phyloP scores from a whole-genome alignment of 345 rosid genomes.

The Rhodamnia argentea region DNA sequence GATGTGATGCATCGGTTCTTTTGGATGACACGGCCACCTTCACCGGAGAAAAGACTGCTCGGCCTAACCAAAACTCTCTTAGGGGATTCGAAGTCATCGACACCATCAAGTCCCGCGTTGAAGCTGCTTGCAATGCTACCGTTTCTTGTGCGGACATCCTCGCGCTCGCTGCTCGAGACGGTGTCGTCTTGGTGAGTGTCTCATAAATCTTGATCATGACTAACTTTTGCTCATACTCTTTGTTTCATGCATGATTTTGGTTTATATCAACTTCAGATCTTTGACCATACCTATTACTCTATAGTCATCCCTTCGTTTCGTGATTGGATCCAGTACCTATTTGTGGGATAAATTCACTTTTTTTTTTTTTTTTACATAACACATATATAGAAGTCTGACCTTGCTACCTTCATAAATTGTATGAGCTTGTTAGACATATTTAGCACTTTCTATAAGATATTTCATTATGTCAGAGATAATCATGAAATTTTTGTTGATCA shows the following conservation, averaged over 20 bases:
- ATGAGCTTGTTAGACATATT: background rate
- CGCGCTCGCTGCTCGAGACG: constrained; percentile 61
- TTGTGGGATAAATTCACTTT: background rate
- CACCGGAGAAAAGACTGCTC: constrained; percentile 68
- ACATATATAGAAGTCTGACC: background rate
- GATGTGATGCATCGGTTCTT: constrained; percentile 68
- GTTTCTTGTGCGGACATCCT: constrained; percentile 91
- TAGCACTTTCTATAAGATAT: no score
- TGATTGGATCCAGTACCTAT: background rate
- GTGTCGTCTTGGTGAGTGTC: constrained; percentile 40
- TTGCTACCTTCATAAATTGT: background rate
- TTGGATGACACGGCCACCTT: constrained; percentile 51
- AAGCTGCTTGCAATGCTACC: constrained; percentile 53
- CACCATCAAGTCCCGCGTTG: constrained; percentile 46
- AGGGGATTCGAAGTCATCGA: constrained; percentile 78
- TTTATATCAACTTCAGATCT: background rate
- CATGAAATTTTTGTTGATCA: no score
- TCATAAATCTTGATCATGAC: background rate
- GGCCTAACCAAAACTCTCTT: constrained; percentile 65
- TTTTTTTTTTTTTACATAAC: background rate
- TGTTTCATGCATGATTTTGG: background rate
- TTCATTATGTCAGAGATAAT: no score
- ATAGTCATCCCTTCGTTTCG: background rate
- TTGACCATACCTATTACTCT: background rate
- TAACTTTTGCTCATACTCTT: background rate